Percentiles rank a stretch among this genome's conserved stretches.
phyloP scores from a whole-genome alignment of 306 rosid species.

The Neltuma alba region DNA sequence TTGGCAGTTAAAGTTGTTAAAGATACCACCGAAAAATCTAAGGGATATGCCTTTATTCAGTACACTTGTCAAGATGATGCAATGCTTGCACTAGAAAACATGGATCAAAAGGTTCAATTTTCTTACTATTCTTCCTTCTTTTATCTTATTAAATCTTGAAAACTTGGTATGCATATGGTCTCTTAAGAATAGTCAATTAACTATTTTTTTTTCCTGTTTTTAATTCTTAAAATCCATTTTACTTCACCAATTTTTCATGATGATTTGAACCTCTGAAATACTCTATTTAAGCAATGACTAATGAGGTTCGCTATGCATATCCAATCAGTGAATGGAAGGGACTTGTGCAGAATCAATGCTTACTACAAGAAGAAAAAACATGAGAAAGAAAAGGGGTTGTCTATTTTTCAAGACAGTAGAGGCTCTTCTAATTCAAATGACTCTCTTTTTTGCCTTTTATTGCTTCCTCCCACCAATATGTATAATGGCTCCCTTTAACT shows the following conservation, averaged over 20 bases:
- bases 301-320: neutral
- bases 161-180: neutral
- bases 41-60: conserved; percentile 89
- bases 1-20: conserved; percentile 65
- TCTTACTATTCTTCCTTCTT: neutral
- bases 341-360: neutral
- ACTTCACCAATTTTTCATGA: neutral
- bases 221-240: neutral
- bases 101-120: conserved; percentile 80
- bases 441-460: neutral
- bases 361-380: neutral
- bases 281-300: too few species aligned
- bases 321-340: neutral
- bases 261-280: neutral
- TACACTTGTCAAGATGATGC: conserved; percentile 78
- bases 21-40: conserved; percentile 62
- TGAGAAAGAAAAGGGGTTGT: neutral
- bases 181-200: neutral
- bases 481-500: neutral
- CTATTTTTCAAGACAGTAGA: neutral
- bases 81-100: conserved; percentile 81
- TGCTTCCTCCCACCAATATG: neutral
- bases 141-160: conserved; percentile 1
- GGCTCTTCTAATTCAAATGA: neutral
- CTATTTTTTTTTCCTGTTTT: neutral